Evolutionary conservation across 257 asterid genomes (phyloP), one percentile per base, ranked within the genome.

Genomic region (Sherardia arvensis): DNA sequence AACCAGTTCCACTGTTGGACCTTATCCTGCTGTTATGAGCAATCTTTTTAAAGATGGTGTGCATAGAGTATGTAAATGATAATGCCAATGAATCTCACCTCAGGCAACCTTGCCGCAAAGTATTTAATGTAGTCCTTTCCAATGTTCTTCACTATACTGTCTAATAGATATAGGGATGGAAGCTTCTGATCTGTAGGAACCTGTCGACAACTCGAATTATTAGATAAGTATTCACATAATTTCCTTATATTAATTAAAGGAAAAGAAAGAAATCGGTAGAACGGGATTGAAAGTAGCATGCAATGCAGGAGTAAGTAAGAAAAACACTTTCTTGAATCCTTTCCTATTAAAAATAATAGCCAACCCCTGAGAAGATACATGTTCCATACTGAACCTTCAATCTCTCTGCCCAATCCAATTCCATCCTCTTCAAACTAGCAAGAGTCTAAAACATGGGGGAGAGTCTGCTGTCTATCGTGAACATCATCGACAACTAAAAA

Each of bases 121-220:
- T 70, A 75, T 73, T 81, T 90, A 59, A 90, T 87, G 84, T 92
- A 92, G 82, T 92, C 97, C 81, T 84, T 75, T 79, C 97, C 97
- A 68, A 92, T 86, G 75, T 89, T 92, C 88, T 92, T 92, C 88
- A 92, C 98, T 65, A 89, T 87, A 76, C 96, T 92, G 86, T 92
- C 98, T 76, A 92, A 73, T 55, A 92, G 84, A 75, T 92, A 92
- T 45, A 92, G 88, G 59, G 97, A 92, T 65, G 98, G 98, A 76
- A 92, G 83, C 83, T 92, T 92, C 70, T 82, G 95, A 59, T 92
- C 97, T 0, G 81, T 77, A 43, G 97, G 87, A 80, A 92, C 94
- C 97, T 92, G 96, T 68, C 79, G 61, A 77, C 32, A 55, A 70
- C 61, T 75, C 67, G 53, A 73, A 65, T 17, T 34, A 75, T 78